Conservation (phyloP, 2,329 filamentous ascomycete species). For the Sarocladiaceae sp. region DNA sequence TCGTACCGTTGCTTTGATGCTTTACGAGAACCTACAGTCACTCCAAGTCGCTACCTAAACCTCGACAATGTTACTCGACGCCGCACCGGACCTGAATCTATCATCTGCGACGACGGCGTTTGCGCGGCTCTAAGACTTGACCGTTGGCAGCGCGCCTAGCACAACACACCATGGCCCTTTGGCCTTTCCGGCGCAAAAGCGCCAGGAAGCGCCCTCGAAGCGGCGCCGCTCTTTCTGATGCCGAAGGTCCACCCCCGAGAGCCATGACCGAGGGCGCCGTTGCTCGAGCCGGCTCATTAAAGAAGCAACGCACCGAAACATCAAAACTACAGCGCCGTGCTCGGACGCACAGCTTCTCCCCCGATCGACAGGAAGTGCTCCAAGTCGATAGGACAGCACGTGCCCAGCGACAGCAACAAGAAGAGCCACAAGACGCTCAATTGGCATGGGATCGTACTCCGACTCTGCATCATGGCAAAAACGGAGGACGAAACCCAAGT, state of each 20-base stretch:
- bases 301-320: constrained; percentile 41
- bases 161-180: constrained; percentile 63
- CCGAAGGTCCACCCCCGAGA: constrained; percentile 40
- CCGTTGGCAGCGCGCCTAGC: constrained; percentile 1
- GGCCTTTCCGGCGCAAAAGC: constrained; percentile 76
- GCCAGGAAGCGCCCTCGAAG: constrained; percentile 56
- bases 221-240: constrained; percentile 50
- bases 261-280: constrained; percentile 27
- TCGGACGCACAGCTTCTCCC: constrained; percentile 59
- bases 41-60: not conserved
- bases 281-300: constrained; percentile 23
- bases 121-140: not conserved
- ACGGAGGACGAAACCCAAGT: constrained; percentile 43
- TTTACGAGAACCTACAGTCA: not conserved
- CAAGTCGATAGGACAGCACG: constrained; percentile 31
- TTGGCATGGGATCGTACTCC: constrained; percentile 29
- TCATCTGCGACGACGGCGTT: not conserved
- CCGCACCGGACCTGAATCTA: not conserved
- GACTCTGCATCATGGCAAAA: constrained; percentile 45
- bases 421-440: not conserved
- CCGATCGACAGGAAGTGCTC: constrained; percentile 46
- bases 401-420: constrained; percentile 5
- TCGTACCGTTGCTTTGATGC: not conserved
- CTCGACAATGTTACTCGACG: constrained; percentile 6
- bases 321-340: constrained; percentile 43